These are phyloP conservation scores for Neospermospora avenae DNA, from an alignment of 2,329 filamentous ascomycete genomes.

Conservation along the genomic window DNA sequence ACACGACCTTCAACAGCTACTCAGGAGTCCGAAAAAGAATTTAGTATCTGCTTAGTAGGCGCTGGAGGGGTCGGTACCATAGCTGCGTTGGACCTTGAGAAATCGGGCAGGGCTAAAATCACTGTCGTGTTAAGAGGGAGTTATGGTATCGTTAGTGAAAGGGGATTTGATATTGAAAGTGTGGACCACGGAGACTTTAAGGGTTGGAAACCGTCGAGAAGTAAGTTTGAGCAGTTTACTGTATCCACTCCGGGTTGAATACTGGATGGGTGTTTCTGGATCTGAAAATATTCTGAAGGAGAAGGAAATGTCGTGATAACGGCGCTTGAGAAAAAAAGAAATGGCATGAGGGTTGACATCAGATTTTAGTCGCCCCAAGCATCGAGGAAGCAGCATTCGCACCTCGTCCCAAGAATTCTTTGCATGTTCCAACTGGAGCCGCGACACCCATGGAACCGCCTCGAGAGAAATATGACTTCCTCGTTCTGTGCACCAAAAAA, in stretches of 20 bases:
- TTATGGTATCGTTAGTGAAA: slow-evolving; percentile 22
- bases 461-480: slow-evolving; percentile 21
- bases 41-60: slow-evolving; percentile 25
- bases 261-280: no score
- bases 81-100: slow-evolving; percentile 22
- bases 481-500: slow-evolving; percentile 25
- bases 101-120: slow-evolving; percentile 20
- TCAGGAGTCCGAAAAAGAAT: slow-evolving; percentile 12
- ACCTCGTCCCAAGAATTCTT: neutral
- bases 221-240: no score
- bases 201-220: slow-evolving; percentile 23
- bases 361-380: slow-evolving; percentile 11
- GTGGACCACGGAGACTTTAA: slow-evolving; percentile 24
- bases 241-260: no score
- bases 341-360: neutral
- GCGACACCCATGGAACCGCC: slow-evolving; percentile 16
- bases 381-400: slow-evolving; percentile 13
- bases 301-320: no score
- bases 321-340: neutral
- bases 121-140: slow-evolving; percentile 25
- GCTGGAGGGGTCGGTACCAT: slow-evolving; percentile 27
- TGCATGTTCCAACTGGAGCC: slow-evolving; percentile 13
- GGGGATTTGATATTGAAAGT: slow-evolving; percentile 27
- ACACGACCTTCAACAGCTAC: slow-evolving; percentile 1
- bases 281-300: no score